Evolutionary conservation across 1,284 basidiomycete species (phyloP).

Genomic region (Takashimella tepidaria): DNA sequence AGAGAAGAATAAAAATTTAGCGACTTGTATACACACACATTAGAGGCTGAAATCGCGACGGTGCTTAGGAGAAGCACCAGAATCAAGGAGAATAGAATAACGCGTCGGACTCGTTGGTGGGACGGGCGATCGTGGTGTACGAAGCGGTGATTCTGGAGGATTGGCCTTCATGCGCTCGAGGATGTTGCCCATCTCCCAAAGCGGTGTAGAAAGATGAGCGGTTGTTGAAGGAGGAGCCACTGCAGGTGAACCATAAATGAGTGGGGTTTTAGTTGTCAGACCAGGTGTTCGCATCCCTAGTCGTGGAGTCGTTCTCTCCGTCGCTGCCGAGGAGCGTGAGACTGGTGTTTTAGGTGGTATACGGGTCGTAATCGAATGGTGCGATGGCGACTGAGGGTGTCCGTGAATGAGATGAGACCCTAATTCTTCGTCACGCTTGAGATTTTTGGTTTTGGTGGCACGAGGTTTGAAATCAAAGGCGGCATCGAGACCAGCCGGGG

Average conservation of each 20-base stretch:
- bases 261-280: constrained; percentile 30
- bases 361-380: constrained; percentile 7
- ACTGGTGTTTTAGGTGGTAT: constrained; percentile 41
- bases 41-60: background rate
- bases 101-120: constrained; percentile 37
- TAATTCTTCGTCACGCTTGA: constrained; percentile 17
- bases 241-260: constrained; percentile 26
- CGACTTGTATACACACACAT: background rate
- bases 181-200: constrained; percentile 41
- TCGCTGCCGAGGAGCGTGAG: constrained; percentile 37
- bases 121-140: constrained; percentile 23
- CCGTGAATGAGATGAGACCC: constrained; percentile 7
- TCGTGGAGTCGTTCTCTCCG: constrained; percentile 15
- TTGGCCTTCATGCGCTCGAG: constrained; percentile 31
- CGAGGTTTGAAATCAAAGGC: constrained; percentile 43
- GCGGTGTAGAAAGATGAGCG: constrained; percentile 32
- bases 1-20: background rate
- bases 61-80: background rate
- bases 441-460: background rate
- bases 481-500: constrained; percentile 30
- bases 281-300: constrained; percentile 27
- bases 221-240: constrained; percentile 19
- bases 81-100: constrained; percentile 15
- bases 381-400: constrained; percentile 2
- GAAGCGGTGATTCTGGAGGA: constrained; percentile 17